Base-by-base conservation (phyloP, 768 basidiomycete genomes). In the Gymnopilus dilepis region DNA sequence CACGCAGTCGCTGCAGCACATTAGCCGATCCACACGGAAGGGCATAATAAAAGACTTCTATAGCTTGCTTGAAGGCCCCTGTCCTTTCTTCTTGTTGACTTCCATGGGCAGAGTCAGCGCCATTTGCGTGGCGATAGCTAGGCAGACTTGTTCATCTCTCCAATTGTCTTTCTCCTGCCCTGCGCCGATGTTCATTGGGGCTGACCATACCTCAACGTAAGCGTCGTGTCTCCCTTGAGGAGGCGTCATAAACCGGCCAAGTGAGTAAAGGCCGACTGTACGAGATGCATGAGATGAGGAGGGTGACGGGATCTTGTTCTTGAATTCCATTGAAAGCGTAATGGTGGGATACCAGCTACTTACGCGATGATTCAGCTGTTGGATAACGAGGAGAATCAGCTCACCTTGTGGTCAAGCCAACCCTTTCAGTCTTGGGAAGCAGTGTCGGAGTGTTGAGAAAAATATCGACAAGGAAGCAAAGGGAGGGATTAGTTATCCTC, bases 151-250 rank as follows among this genome's bases (percentile, higher is more conserved):
- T 52, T 82, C 72, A 47, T 86, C 86, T 63, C 85, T 80, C 89
- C 88, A 90, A 11, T 81, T 80, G 3, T 77, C 70, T 7, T 40
- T 33, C 30, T 77, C 69, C 4, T 69, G 51, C 0, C 83, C 84
- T 56, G 81, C 79, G 2, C 82, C 84, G 38, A 86, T 75, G 56
- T 84, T 77, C 42, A 77, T 74, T 1, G 89, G 89, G 9, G 88
- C 85, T 6, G 85, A 84, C 88, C 88, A 90, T 12, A 89, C 75
- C 66, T 89, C 89, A 3, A 84, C 80, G 63, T 83, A 83, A 3
- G 71, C 66, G 48, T 89, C 86, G 63, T 90, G 87, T 58, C 87
- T 76, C 7, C 82, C 81, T 60, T 83, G 78, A 0, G 85, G 86
- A 42, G 83, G 76, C 48, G 80, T 79, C 59, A 84, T 67, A 68